Conservation (phyloP, 2,329 filamentous ascomycete species). For the Phialemonium atrogriseum region DNA sequence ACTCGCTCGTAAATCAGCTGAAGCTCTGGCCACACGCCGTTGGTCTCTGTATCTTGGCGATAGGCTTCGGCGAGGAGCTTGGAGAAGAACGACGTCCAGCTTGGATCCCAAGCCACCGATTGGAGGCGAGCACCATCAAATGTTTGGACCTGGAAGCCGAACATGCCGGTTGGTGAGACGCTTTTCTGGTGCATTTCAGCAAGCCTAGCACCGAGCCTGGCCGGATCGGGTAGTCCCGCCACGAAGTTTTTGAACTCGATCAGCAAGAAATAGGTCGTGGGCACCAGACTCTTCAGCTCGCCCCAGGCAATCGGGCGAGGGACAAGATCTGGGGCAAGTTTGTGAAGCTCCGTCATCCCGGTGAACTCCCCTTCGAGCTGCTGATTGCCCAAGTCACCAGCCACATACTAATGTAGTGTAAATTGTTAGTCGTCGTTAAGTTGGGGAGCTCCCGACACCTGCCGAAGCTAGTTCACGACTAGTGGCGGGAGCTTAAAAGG, state of each 20-base stretch:
- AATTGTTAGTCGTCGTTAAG: no score
- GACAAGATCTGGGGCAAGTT: constrained; percentile 18
- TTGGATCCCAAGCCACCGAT: constrained; percentile 24
- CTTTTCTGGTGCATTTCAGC: constrained; percentile 10
- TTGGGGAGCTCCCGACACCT: no score
- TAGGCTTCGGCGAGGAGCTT: constrained; percentile 21
- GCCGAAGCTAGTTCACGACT: no score
- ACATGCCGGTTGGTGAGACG: constrained; percentile 19
- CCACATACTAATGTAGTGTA: constrained; percentile 6
- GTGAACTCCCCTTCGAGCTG: constrained; percentile 21
- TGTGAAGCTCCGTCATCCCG: constrained; percentile 20
- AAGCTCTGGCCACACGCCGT: constrained; percentile 22
- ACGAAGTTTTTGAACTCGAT: constrained; percentile 22
- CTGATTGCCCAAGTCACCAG: constrained; percentile 7
- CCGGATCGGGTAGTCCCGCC: constrained; percentile 7
- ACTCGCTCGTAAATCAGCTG: constrained; percentile 14
- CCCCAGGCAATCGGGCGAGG: constrained; percentile 19
- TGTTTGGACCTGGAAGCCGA: constrained; percentile 26
- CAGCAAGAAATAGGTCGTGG: constrained; percentile 23
- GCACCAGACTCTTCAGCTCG: constrained; percentile 9
- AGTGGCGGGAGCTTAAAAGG: not conserved
- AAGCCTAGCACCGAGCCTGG: constrained; percentile 6
- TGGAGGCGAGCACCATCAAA: constrained; percentile 20
- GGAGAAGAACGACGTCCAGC: constrained; percentile 29
- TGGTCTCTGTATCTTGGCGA: constrained; percentile 18